Base-by-base conservation (phyloP, 345 rosid species). In the Lepidium sativum region DNA sequence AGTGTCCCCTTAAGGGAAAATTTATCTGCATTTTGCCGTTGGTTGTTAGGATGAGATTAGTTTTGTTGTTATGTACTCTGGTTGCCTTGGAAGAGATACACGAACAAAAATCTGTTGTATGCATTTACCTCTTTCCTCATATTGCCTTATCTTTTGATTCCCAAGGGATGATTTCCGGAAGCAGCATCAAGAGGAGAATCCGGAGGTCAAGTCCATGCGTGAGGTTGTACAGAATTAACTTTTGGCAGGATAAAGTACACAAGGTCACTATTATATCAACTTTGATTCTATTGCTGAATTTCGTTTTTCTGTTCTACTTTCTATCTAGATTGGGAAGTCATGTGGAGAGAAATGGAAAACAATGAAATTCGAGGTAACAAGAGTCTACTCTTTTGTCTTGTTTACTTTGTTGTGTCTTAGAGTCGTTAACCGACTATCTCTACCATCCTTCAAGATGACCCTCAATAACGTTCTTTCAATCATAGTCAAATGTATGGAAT, bases 301-400 rank as follows among this genome's bases (percentile, higher is more conserved):
- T 39, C 18, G 13, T 25, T 35, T 49, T 2, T 25, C 6, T 25
- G 29, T 62, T 54, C 48, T 67, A 23, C 7, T 5, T 61, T 53
- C 11, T 57, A 55, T 75, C 43, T 68, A 89, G 98, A 79, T 92
- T 80, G 97, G 98, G 16, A 89, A 87, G 86, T 90, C 96, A 63
- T 86, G 97, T 74, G 97, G 98, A 67, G 97, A 83, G 77, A 89
- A 86, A 81, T 92, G 98, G 98, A 89, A 86, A 70, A 80, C 83
- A 5, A 87, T 92, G 96, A 80, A 83, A 2, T 87, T 80, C 18
- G 95, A 92, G 87, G 98, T 79, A 58, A n/a, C 12, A 35, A 61
- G 48, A 29, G 25, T 37, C 23, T 2, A 10, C 14, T 55, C 52
- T 38, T 48, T 49, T 54, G 37, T 60, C 43, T 9, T 16, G 17